phyloP scores from a whole-genome alignment of 305 asterid genomes.

The Solanum chacoense region DNA sequence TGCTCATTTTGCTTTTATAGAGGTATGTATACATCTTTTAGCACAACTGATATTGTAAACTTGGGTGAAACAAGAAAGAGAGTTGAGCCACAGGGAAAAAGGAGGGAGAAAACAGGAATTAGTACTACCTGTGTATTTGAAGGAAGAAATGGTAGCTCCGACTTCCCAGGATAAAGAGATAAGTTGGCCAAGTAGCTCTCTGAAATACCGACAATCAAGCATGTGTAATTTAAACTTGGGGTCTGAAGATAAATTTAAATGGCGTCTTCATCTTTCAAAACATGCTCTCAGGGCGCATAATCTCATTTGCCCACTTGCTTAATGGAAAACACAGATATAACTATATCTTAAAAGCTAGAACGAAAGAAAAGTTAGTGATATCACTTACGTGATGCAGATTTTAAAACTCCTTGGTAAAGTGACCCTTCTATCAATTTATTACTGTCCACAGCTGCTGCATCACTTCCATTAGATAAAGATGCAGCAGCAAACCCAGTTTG shows the following conservation, averaged over 20 bases:
- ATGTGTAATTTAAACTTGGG: conserved; percentile 6
- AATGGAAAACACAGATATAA: not conserved
- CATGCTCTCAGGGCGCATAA: not conserved
- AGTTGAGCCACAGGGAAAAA: not conserved
- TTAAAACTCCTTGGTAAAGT: conserved; percentile 47
- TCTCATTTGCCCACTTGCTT: not conserved
- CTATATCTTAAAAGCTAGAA: not conserved
- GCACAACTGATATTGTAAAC: not conserved
- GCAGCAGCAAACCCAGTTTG: conserved; percentile 67
- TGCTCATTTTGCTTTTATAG: not conserved
- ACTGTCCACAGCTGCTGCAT: conserved; percentile 44
- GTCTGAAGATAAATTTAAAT: not conserved
- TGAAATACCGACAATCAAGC: conserved; percentile 20
- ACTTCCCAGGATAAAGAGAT: conserved; percentile 87
- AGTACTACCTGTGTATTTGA: conserved; percentile 67
- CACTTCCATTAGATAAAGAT: conserved; percentile 29
- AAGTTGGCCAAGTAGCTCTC: conserved; percentile 96
- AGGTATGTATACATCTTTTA: not conserved
- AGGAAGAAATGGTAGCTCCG: conserved; percentile 88
- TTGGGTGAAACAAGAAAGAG: not conserved
- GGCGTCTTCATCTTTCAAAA: not conserved
- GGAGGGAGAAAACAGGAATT: not conserved
- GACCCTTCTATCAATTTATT: conserved; percentile 60
- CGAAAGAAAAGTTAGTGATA: not conserved
- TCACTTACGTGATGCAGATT: conserved; percentile 78